Evolutionary conservation across 768 basidiomycete genomes (phyloP).

Genomic region (Rhodocollybia butyracea): DNA sequence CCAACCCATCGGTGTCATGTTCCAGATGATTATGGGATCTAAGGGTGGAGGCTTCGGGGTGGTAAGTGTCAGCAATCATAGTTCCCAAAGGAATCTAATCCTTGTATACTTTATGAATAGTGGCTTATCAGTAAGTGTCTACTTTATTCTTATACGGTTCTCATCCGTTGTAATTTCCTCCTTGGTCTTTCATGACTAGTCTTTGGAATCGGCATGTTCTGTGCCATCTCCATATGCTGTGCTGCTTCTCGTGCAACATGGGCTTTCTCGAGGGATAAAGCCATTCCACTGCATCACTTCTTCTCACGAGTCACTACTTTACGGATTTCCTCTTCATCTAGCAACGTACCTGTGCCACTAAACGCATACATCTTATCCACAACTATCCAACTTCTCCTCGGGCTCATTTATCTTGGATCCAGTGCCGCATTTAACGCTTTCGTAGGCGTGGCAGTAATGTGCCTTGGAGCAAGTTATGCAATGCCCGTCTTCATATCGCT

Average conservation of each 20-base stretch:
- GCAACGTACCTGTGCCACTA: no score
- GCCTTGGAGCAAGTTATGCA: conserved; percentile 62
- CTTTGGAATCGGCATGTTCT: conserved; percentile 56
- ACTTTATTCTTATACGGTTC: background rate
- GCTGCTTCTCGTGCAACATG: conserved; percentile 69
- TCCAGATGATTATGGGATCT: conserved; percentile 60
- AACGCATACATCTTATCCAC: conserved; percentile 62
- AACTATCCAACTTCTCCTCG: conserved; percentile 53
- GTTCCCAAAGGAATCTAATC: no score
- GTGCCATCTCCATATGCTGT: conserved; percentile 62
- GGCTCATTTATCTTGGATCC: conserved; percentile 60
- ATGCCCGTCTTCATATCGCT: conserved; percentile 59
- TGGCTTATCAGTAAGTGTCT: conserved; percentile 38
- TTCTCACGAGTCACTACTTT: conserved; percentile 33
- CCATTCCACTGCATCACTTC: conserved; percentile 48
- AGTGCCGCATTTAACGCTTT: no score
- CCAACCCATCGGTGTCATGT: conserved; percentile 63
- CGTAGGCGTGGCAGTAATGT: no score
- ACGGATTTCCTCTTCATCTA: conserved; percentile 27
- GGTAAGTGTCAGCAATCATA: conserved; percentile 26
- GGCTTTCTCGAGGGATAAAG: conserved; percentile 68
- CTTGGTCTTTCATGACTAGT: no score
- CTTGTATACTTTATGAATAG: conserved; percentile 18
- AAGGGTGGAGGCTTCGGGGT: conserved; percentile 61
- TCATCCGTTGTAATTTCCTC: no score